Evolutionary conservation across 257 asterid genomes (phyloP).

Genomic region (Solanum gandarillasii): DNA sequence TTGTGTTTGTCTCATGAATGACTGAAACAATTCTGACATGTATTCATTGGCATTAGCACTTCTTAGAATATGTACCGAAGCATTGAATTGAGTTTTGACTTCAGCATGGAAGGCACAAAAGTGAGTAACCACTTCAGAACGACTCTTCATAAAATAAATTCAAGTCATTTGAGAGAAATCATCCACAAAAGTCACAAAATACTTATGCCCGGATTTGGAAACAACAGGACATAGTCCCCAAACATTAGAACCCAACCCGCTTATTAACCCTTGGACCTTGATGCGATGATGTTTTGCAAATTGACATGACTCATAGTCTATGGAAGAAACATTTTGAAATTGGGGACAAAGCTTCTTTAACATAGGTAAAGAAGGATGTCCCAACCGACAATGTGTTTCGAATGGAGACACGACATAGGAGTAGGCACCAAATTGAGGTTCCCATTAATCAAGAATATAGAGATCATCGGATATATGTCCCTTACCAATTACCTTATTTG

Average conservation of each 20-base stretch:
- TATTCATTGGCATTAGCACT: background rate
- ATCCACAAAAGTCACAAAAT: background rate
- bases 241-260: background rate
- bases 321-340: background rate
- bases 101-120: background rate
- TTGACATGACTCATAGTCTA: background rate
- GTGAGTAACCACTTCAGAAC: background rate
- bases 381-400: background rate
- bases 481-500: background rate
- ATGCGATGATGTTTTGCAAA: background rate
- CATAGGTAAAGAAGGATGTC: background rate
- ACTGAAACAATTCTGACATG: background rate
- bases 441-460: background rate
- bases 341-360: background rate
- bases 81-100: background rate
- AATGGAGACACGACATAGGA: background rate
- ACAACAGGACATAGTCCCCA: background rate
- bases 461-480: background rate
- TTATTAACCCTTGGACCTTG: background rate
- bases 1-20: background rate
- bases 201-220: background rate
- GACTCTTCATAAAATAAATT: background rate
- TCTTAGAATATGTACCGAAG: background rate
- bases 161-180: background rate
- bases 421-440: background rate